Evolutionary conservation across 345 rosid genomes (phyloP).

Genomic region (Arabis alpina): DNA sequence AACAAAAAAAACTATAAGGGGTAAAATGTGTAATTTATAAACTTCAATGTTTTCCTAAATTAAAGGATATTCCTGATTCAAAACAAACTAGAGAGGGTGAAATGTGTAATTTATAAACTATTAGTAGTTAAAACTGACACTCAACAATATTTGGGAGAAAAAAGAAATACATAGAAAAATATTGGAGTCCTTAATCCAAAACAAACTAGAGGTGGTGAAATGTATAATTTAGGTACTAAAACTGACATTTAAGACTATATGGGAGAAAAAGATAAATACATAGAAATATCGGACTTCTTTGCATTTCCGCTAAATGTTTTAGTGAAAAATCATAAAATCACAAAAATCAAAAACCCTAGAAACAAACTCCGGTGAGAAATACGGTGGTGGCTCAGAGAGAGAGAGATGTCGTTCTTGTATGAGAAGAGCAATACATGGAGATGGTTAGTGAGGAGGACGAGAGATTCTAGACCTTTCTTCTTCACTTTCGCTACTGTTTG

Average conservation of each 20-base stretch:
- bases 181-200: background rate
- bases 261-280: background rate
- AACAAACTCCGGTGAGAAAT: slow-evolving; percentile 35
- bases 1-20: no score
- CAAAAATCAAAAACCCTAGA: slow-evolving; percentile 40
- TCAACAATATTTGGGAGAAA: no score
- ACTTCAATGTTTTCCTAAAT: background rate
- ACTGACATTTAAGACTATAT: background rate
- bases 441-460: slow-evolving; percentile 77
- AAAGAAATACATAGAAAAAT: no score
- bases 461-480: slow-evolving; percentile 90
- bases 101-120: no score
- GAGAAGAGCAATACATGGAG: slow-evolving; percentile 80
- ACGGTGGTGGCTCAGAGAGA: background rate
- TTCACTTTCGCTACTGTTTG: slow-evolving; percentile 84
- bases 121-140: no score
- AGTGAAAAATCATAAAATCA: background rate
- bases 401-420: slow-evolving; percentile 61
- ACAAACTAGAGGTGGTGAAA: background rate
- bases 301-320: background rate
- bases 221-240: background rate
- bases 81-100: background rate
- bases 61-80: background rate
- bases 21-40: no score
- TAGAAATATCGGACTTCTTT: background rate